Evolutionary conservation across 768 basidiomycete genomes (phyloP).

Genomic region (Auricularia sp.): DNA sequence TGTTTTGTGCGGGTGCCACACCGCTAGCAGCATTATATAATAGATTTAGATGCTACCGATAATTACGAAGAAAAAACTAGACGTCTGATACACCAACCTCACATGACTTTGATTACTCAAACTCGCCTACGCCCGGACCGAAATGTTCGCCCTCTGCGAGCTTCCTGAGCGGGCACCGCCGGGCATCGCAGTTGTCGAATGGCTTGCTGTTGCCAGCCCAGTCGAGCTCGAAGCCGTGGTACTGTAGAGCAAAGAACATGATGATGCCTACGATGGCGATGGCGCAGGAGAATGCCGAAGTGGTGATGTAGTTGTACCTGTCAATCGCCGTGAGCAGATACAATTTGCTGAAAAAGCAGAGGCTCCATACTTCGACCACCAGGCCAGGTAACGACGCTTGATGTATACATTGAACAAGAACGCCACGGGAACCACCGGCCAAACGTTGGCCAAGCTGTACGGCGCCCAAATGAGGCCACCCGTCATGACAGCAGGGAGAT

Average conservation of each 20-base stretch:
- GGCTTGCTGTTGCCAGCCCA: slow-evolving; percentile 24
- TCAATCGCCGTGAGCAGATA: slow-evolving; percentile 5
- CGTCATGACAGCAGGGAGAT: slow-evolving; percentile 20
- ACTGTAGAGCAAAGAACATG: slow-evolving; percentile 26
- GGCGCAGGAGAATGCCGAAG: slow-evolving; percentile 23
- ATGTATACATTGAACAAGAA: slow-evolving; percentile 19
- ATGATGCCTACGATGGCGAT: slow-evolving; percentile 28
- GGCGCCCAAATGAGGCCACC: slow-evolving; percentile 17
- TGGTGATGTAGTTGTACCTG: slow-evolving; percentile 25
- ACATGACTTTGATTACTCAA: neutral
- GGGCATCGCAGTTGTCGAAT: slow-evolving; percentile 7
- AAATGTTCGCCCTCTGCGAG: slow-evolving; percentile 16
- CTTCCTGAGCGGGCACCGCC: slow-evolving; percentile 12
- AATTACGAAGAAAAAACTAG: no score
- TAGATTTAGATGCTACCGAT: no score
- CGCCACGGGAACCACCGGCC: slow-evolving; percentile 16
- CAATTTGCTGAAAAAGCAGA: neutral
- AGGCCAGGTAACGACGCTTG: slow-evolving; percentile 17
- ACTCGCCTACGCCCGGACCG: slow-evolving; percentile 11
- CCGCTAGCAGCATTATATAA: no score
- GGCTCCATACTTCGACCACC: slow-evolving; percentile 16
- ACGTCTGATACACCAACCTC: no score
- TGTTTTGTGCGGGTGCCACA: no score
- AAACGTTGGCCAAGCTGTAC: slow-evolving; percentile 16
- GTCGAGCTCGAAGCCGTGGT: slow-evolving; percentile 14